Percentiles rank a stretch among this genome's conserved stretches.
These are phyloP conservation scores for Ehretia macrophylla DNA, from an alignment of 257 asterid genomes.

Conservation along the genomic window DNA sequence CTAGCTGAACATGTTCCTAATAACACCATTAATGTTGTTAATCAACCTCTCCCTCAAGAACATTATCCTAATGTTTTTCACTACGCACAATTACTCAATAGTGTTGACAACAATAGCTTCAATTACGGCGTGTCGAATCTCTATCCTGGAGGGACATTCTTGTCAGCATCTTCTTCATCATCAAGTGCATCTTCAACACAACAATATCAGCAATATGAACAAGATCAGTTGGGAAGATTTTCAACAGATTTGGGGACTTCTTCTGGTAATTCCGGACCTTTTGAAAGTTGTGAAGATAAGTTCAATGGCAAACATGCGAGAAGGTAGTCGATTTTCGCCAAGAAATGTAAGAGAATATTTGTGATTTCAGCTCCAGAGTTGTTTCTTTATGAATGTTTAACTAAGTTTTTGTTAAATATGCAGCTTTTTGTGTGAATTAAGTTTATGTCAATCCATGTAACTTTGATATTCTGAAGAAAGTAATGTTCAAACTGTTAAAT, in stretches of 20 bases:
- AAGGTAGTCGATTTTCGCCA: constrained; percentile 17
- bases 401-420: too few species aligned
- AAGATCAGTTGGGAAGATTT: constrained; percentile 26
- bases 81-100: constrained; percentile 30
- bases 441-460: too few species aligned
- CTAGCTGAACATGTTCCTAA: constrained; percentile 1
- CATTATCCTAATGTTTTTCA: constrained; percentile 20
- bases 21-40: constrained; percentile 1
- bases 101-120: constrained; percentile 7
- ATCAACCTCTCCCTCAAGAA: constrained; percentile 1
- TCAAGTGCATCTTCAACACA: constrained; percentile 8
- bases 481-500: too few species aligned
- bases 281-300: constrained; percentile 32
- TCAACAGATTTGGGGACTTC: constrained; percentile 18
- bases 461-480: too few species aligned
- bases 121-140: constrained; percentile 10
- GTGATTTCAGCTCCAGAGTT: too few species aligned
- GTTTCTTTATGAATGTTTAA: too few species aligned
- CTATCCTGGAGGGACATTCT: constrained; percentile 20
- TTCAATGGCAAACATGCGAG: constrained; percentile 18
- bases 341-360: neutral
- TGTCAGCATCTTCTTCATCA: constrained; percentile 26
- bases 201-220: constrained; percentile 13
- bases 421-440: too few species aligned
- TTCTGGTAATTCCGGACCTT: constrained; percentile 21